phyloP scores from a whole-genome alignment of 2,329 filamentous ascomycete genomes.

The Trichoderma sp. region DNA sequence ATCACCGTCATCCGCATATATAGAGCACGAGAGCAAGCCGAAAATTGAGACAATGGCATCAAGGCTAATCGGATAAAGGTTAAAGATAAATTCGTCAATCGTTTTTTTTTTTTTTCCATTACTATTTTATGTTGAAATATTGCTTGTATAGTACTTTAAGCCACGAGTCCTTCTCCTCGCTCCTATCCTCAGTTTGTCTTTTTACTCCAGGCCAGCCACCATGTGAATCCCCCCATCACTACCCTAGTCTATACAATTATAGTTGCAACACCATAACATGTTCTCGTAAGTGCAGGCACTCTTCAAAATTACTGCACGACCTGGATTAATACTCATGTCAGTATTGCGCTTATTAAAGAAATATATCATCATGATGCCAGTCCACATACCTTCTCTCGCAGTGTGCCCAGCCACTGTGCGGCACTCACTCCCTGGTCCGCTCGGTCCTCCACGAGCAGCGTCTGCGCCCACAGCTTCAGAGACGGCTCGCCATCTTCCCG shows the following conservation, averaged over 20 bases:
- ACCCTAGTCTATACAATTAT: slow-evolving; percentile 23
- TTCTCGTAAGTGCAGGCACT: neutral
- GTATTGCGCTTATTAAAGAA: neutral
- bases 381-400: slow-evolving; percentile 84
- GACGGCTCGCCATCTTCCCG: slow-evolving; percentile 95
- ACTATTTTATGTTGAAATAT: neutral
- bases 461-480: slow-evolving; percentile 95
- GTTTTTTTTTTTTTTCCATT: neutral
- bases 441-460: slow-evolving; percentile 89
- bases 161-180: slow-evolving; percentile 12
- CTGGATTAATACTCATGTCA: neutral
- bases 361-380: neutral
- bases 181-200: slow-evolving; percentile 7
- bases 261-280: neutral
- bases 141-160: slow-evolving; percentile 8
- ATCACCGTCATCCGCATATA: neutral
- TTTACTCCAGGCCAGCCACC: slow-evolving; percentile 3
- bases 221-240: neutral
- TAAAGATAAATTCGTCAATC: neutral
- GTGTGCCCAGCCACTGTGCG: slow-evolving; percentile 85
- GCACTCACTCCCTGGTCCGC: slow-evolving; percentile 92
- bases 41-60: neutral
- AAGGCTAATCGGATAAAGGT: neutral
- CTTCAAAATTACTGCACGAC: slow-evolving; percentile 23
- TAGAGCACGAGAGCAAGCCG: neutral